Evolutionary conservation across 306 rosid genomes (phyloP).

Genomic region (Sphenostylis stenocarpa): DNA sequence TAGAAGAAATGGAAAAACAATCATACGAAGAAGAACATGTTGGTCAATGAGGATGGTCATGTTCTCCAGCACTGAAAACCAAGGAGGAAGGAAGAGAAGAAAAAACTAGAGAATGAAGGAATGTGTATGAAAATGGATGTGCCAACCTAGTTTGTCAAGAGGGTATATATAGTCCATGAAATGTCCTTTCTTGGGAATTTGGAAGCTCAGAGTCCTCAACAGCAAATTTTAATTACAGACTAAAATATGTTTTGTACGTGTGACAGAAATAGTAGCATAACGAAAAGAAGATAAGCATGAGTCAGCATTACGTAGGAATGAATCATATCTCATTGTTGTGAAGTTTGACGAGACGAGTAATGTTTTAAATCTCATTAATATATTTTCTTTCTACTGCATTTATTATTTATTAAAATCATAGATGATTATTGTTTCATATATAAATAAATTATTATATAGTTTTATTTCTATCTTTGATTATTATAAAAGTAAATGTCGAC

Average conservation of each 20-base stretch:
- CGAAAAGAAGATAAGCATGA: constrained; percentile 18
- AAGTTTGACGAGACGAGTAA: too few relatives aligned
- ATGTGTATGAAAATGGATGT: neutral
- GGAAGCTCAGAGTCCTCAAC: constrained; percentile 48
- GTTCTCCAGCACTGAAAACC: neutral
- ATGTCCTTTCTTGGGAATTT: constrained; percentile 47
- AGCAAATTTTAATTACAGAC: constrained; percentile 11
- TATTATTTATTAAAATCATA: too few relatives aligned
- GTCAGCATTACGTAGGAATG: constrained; percentile 25
- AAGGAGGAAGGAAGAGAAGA: too few relatives aligned
- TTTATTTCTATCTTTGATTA: too few relatives aligned
- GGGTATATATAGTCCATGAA: constrained; percentile 40
- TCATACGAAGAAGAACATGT: constrained; percentile 44
- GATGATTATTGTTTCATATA: too few relatives aligned
- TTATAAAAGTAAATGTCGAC: too few relatives aligned
- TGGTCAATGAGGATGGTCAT: constrained; percentile 67
- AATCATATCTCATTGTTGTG: neutral
- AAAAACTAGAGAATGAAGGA: neutral
- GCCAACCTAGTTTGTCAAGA: neutral
- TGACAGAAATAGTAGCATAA: too few relatives aligned
- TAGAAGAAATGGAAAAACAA: neutral
- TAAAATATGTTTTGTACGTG: neutral
- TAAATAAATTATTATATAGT: too few relatives aligned
- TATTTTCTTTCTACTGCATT: too few relatives aligned
- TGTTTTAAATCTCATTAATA: too few relatives aligned